Evolutionary conservation across 179 eudicot genomes (phyloP).

Genomic region (Carnegiea gigantea): DNA sequence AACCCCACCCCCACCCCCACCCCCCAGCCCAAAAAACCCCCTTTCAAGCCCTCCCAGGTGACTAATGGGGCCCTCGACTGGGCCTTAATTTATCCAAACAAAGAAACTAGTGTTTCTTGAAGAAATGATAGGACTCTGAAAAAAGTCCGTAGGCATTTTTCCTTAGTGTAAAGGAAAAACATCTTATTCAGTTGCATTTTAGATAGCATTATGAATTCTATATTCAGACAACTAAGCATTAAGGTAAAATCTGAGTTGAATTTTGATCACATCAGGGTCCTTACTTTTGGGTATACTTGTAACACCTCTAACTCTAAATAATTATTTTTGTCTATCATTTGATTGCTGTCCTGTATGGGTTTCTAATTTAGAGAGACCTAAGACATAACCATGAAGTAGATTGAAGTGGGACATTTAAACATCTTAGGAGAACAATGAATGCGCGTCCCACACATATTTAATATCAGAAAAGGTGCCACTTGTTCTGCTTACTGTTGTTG

Average conservation of each 20-base stretch:
- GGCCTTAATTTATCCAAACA: not conserved
- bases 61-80: no score
- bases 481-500: no score
- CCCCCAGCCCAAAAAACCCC: no score
- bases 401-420: no score
- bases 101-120: not conserved
- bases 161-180: not conserved
- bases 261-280: not conserved
- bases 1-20: no score
- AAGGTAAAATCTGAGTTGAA: not conserved
- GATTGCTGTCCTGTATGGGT: not conserved
- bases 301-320: not conserved
- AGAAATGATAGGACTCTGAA: not conserved
- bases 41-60: no score
- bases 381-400: no score
- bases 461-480: no score
- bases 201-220: not conserved
- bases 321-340: not conserved
- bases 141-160: not conserved
- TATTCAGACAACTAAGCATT: not conserved
- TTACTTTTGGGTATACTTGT: not conserved
- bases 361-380: not conserved
- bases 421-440: no score
- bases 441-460: no score
- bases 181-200: not conserved